Evolutionary conservation across 1,284 basidiomycete genomes (phyloP), one percentile per base, ranked within the genome.

Genomic region (Serendipita sp.): DNA sequence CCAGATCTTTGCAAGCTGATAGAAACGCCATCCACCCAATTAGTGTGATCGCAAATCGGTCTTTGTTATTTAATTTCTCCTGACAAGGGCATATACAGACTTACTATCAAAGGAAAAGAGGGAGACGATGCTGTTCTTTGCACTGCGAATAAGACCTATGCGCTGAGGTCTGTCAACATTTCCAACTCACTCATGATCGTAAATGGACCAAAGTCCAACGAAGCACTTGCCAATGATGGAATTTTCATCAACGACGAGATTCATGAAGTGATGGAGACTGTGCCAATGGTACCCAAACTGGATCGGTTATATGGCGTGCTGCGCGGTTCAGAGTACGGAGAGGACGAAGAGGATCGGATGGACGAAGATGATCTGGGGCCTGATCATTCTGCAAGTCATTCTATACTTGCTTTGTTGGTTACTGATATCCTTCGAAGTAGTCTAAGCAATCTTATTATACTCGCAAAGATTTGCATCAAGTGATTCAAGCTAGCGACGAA

Each of bases 61-160:
- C 10, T 29, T 4, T 49, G 10, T 38, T 35, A 32, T 4, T 8
- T 15, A 22, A 22, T 50, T 30, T 32, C 10, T 32, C 22, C 43
- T 62, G 63, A 58, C 15, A 13, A n/a, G 38, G 12, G 12, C 6
- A 8, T 53, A 61, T 38, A n/a, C 63, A 90, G 88, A 45, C 71
- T 92, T 45, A 78, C 78, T 6, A 87, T 97, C 73, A 93, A 92
- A 71, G 93, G 93, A 0, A 76, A 83, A 47, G 73, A 82, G 1
- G 79, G 79, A 17, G 92, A 95, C 69, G 88, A 94, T 68, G 93
- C 93, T 0, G 91, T 95, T 0, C 74, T 94, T 2, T 95, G 93
- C 70, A 93, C 91, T 0, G 67, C 77, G 0, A 77, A 84, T 65
- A 84, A 82, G 70, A 96, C 93, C 0, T 96, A 87, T 71, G 72